Conservation (phyloP, 345 rosid species). For the Salix dunnii region DNA sequence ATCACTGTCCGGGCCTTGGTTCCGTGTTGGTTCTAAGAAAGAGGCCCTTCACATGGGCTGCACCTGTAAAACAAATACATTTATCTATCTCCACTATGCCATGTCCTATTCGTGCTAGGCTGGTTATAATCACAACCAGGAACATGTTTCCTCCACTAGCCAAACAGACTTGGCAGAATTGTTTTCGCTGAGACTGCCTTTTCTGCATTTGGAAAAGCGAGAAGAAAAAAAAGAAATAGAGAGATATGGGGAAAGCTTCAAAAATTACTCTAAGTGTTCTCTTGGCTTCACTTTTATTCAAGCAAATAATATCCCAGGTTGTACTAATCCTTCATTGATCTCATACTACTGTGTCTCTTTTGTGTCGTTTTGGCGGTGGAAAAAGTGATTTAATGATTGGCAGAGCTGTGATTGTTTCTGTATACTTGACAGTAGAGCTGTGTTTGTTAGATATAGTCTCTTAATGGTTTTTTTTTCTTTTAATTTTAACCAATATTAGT, state of each 20-base stretch:
- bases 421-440: too few species aligned
- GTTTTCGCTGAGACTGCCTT: not conserved
- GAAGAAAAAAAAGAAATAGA: too few species aligned
- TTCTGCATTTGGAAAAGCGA: not conserved
- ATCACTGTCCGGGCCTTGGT: too few species aligned
- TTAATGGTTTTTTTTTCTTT: too few species aligned
- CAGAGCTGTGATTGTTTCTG: too few species aligned
- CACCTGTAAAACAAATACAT: not conserved
- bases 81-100: too few species aligned
- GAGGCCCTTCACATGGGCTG: not conserved
- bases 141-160: not conserved
- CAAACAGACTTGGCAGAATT: not conserved
- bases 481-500: too few species aligned
- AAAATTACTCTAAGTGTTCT: not conserved
- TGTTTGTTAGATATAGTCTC: too few species aligned
- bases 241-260: slow-evolving; percentile 4
- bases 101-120: not conserved
- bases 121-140: not conserved
- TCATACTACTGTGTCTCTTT: too few species aligned
- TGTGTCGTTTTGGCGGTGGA: too few species aligned
- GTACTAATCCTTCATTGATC: not conserved
- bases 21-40: too few species aligned
- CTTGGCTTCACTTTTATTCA: not conserved
- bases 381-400: too few species aligned
- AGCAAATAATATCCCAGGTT: slow-evolving; percentile 8